Base-by-base conservation (phyloP, 2,329 filamentous ascomycete genomes). In the Fusarium chaquense region DNA sequence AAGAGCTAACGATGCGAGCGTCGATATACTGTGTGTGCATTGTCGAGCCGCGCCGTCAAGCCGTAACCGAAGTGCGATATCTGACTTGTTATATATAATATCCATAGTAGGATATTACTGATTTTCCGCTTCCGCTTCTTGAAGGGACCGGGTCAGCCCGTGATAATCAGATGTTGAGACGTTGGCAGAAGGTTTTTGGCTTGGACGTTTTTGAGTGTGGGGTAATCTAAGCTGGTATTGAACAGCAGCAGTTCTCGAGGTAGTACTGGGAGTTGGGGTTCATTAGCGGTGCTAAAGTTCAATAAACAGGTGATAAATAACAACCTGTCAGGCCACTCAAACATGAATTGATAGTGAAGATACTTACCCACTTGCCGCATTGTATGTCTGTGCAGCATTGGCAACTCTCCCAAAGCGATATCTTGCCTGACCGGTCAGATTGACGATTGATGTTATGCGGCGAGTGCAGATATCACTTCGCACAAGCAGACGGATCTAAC, bases 141-240 rank as follows among this genome's bases (percentile, higher is more conserved):
- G 13, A 28, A 32, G 6, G 6, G 22, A 46, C 11, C 8, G 30
- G 40, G 22, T 22, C 30, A 24, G 26, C 45, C 35, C 24, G 20
- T 43, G 32, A 44, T 30, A 50, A n/a, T 30, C 41, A 28, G 16
- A 38, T 13, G 26, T 38, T n/a, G 18, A 32, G 52, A 65, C 30
- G 61, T 47, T 30, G 16, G 26, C 53, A 47, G 44, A 56, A 69
- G 38, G 41, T 67, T 69, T 70, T n/a, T 26, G 28, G 51, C 33
- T 40, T 59, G 58, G 22, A 69, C 44, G 36, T 67, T 59, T 40
- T 67, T 38, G 30, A 52, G 54, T 70, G 58, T 58, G 67, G 67
- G 67, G 58, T 67, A 67, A n/a, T 22, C 15, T 41, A 41, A 28
- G 18, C 33, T n/a, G 24, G 49, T 36, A 50, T 22, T 24, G n/a